Evolutionary conservation across 225 moss, liverwort and hornwort species (phyloP).

Genomic region (Bryoerythrophyllum caledonicum): DNA sequence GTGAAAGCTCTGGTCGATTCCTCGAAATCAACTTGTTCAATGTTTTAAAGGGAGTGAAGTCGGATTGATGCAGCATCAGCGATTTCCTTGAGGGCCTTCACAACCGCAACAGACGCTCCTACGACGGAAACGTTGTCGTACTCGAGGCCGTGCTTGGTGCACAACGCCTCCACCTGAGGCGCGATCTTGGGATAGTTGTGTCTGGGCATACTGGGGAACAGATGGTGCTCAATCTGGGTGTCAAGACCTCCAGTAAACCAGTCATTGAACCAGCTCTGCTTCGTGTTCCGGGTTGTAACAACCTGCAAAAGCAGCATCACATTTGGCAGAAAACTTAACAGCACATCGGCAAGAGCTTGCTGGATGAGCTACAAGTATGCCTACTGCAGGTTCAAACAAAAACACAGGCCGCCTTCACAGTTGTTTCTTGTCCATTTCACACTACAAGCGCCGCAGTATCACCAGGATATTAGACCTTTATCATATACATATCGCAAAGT

Average conservation of each 20-base stretch:
- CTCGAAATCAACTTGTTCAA: too few species aligned
- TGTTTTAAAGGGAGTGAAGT: neutral
- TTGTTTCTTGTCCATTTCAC: too few species aligned
- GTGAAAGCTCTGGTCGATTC: neutral
- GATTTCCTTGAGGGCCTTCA: neutral
- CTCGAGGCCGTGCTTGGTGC: neutral
- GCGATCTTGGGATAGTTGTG: neutral
- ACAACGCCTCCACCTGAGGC: neutral
- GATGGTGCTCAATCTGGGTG: conserved; percentile 9
- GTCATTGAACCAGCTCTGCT: neutral
- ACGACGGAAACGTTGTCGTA: neutral
- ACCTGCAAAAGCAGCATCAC: neutral
- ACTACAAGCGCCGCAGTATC: too few species aligned
- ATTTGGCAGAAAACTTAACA: too few species aligned
- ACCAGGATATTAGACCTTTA: too few species aligned
- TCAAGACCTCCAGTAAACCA: neutral
- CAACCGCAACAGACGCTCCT: neutral
- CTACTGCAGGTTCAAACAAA: too few species aligned
- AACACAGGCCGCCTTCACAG: too few species aligned
- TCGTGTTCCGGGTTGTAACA: neutral
- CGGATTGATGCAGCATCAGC: neutral
- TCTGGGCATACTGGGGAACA: neutral
- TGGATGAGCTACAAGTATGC: too few species aligned
- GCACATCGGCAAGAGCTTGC: too few species aligned
- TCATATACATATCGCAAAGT: too few species aligned